A percentile compares a stretch with the other conserved stretches of the same genome.
phyloP scores from a whole-genome alignment of 192 early-diverging fungal genomes.

The Coemansia sp. region DNA sequence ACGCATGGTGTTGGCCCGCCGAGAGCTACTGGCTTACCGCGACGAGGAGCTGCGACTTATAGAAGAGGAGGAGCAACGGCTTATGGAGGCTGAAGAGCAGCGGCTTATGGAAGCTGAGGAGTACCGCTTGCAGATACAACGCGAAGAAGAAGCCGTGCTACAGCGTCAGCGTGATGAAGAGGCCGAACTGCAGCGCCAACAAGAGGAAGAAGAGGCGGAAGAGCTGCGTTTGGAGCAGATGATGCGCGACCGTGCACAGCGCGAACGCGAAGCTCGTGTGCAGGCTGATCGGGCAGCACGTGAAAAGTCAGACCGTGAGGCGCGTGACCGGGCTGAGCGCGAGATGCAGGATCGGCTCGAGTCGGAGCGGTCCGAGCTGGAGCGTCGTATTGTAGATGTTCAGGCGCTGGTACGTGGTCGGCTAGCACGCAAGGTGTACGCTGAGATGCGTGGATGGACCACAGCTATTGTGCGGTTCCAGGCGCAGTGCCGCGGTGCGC shows the following conservation, averaged over 20 bases:
- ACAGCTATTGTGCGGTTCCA: constrained; percentile 50
- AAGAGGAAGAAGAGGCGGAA: constrained; percentile 10
- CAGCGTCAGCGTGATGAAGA: constrained; percentile 20
- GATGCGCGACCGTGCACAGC: constrained; percentile 5
- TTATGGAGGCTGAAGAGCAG: constrained; percentile 13
- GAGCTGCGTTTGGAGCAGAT: constrained; percentile 14
- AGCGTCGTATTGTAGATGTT: constrained; percentile 48
- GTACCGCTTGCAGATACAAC: too few species aligned
- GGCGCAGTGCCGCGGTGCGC: constrained; percentile 43
- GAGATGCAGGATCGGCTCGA: constrained; percentile 40
- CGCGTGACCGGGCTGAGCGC: constrained; percentile 17
- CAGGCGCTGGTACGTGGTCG: constrained; percentile 64
- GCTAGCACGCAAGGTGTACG: constrained; percentile 56
- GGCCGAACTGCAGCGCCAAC: background rate
- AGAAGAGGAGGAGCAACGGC: constrained; percentile 11
- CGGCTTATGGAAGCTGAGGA: background rate
- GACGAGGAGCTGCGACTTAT: constrained; percentile 10
- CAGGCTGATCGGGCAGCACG: constrained; percentile 3
- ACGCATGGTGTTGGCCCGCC: constrained; percentile 58
- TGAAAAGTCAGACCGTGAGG: background rate
- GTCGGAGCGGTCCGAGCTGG: constrained; percentile 39
- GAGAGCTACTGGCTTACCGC: constrained; percentile 22
- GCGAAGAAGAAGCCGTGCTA: background rate
- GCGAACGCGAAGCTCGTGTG: constrained; percentile 30
- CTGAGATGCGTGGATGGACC: constrained; percentile 56